Conservation (phyloP, 495 filamentous ascomycete genomes). For the Talaromyces adpressus region DNA sequence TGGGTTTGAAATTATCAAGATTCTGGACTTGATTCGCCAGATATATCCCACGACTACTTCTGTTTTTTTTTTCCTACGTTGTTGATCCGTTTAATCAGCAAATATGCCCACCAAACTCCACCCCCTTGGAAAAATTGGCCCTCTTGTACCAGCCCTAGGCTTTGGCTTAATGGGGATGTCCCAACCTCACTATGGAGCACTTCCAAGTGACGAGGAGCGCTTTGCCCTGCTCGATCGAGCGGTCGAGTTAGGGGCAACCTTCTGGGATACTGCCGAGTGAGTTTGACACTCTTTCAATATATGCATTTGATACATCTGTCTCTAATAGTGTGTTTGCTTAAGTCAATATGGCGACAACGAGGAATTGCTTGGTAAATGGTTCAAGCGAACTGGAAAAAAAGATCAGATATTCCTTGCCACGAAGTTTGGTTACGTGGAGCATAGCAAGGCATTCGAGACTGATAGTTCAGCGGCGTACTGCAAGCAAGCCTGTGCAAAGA, state of each 20-base stretch:
- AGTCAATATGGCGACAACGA: slow-evolving; percentile 32
- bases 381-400: slow-evolving; percentile 43
- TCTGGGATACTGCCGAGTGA: slow-evolving; percentile 32
- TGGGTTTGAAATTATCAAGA: background rate
- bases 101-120: slow-evolving; percentile 7
- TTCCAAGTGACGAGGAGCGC: slow-evolving; percentile 36
- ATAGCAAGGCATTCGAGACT: slow-evolving; percentile 13
- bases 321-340: slow-evolving; percentile 7
- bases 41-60: background rate
- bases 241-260: slow-evolving; percentile 26
- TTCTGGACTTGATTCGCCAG: background rate
- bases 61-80: background rate
- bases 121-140: slow-evolving; percentile 45
- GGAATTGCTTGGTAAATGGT: slow-evolving; percentile 50
- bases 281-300: slow-evolving; percentile 14
- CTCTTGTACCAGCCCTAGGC: slow-evolving; percentile 42
- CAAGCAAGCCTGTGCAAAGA: slow-evolving; percentile 35
- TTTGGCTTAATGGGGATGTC: slow-evolving; percentile 48
- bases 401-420: slow-evolving; percentile 49
- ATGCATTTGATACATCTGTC: background rate
- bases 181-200: slow-evolving; percentile 31
- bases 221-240: slow-evolving; percentile 46
- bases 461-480: slow-evolving; percentile 39
- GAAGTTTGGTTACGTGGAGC: slow-evolving; percentile 39
- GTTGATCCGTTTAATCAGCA: background rate